Evolutionary conservation across 176 grass and related monocot genomes (phyloP), one percentile per base, ranked within the genome.

Genomic region (Zoysia japonica): DNA sequence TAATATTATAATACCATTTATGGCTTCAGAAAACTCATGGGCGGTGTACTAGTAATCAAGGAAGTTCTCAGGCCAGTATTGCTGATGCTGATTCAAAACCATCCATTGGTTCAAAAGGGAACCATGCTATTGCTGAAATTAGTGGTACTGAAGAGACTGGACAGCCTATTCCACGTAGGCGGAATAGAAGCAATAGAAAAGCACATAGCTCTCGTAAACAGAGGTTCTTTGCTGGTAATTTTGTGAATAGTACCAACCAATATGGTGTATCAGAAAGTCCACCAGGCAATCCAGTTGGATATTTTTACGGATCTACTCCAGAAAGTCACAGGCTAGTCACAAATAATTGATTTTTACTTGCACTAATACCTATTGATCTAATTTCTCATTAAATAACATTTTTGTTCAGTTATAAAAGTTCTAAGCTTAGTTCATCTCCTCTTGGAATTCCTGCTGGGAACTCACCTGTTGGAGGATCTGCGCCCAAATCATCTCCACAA

Each of bases 231-330:
- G 86, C 92, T 73, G 84, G 89, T 81, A 95, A 87, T 93, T 95
- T 93, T 85, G 56, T 70, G 5, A 84, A 71, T 84, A 78, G 70
- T 74, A 59, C 80, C 2, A 90, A 77, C 40, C 81, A 73, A 55
- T 85, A 93, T 87, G 88, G 88, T 84, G 79, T 91, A 41, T 89
- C 90, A 67, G 96, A 92, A 86, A 99, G 96, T 55, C 96, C 96
- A 28, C 96, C 96, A 73, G 92, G 92, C 84, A 91, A 90, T 74
- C 93, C 96, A 47, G 73, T 99, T 71, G 96, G 96, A 48, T 99
- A 91, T 88, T 99, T 96, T 84, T 99, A 96, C 1, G 96, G 92
- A 19, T 96, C 96, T 76, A 96, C 96, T n/a, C 96, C 96, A 59
- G 96, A 99, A 80, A 93, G 88, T 86, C 78, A 85, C 74, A 86